Percentiles rank a stretch among this genome's conserved stretches.
Conservation (phyloP, 352 stramenopile genomes). For the Pythium dissimile region DNA sequence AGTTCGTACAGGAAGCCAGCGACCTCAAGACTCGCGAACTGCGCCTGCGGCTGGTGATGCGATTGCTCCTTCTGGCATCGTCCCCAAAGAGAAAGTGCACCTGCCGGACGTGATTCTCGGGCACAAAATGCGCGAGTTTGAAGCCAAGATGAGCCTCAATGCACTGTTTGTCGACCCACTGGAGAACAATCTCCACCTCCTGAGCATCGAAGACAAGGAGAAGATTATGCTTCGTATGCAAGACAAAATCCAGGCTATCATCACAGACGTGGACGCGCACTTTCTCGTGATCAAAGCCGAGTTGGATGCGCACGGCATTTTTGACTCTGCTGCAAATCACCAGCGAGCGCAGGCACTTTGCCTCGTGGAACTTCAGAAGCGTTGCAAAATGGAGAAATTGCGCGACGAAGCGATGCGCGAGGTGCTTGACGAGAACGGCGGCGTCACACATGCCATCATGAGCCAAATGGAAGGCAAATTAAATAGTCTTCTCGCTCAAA, state of each 20-base stretch:
- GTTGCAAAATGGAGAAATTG: slow-evolving; percentile 57
- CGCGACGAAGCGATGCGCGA: slow-evolving; percentile 60
- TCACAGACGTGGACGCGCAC: slow-evolving; percentile 46
- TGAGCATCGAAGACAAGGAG: slow-evolving; percentile 70
- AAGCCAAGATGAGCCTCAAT: slow-evolving; percentile 55
- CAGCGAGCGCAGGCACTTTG: slow-evolving; percentile 63
- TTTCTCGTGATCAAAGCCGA: slow-evolving; percentile 47
- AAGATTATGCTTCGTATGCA: slow-evolving; percentile 72
- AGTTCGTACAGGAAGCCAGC: neutral
- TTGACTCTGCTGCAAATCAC: slow-evolving; percentile 54
- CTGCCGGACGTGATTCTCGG: slow-evolving; percentile 64
- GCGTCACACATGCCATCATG: neutral
- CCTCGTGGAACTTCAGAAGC: slow-evolving; percentile 64
- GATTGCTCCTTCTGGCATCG: too few relatives aligned
- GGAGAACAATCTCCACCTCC: slow-evolving; percentile 43
- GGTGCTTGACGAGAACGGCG: slow-evolving; percentile 27
- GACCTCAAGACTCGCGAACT: neutral
- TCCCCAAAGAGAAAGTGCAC: slow-evolving; percentile 43
- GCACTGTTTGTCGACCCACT: slow-evolving; percentile 53
- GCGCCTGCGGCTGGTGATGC: neutral
- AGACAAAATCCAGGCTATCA: slow-evolving; percentile 60
- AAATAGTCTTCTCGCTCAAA: slow-evolving; percentile 10
- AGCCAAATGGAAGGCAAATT: slow-evolving; percentile 23
- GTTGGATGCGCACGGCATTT: slow-evolving; percentile 59
- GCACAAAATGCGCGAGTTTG: slow-evolving; percentile 81